These are phyloP conservation scores for Arabis hirsuta DNA, from an alignment of 345 rosid species.

Conservation along the genomic window DNA sequence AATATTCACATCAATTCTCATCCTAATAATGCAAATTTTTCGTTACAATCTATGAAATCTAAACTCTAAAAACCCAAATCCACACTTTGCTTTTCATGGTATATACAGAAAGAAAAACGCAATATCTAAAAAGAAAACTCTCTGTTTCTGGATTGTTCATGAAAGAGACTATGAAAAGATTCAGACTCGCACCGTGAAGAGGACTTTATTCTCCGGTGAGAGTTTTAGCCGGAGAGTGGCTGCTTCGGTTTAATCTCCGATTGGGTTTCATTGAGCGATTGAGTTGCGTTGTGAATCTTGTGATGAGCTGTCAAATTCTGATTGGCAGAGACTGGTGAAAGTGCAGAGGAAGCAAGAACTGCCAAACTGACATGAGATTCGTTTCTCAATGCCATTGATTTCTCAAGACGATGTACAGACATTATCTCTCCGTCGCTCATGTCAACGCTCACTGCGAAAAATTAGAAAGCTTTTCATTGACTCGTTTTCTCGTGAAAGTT, in stretches of 20 bases:
- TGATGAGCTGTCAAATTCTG: constrained; percentile 30
- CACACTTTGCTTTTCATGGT: not conserved
- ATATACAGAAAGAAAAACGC: not conserved
- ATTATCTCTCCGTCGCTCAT: constrained; percentile 43
- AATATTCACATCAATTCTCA: constrained; percentile 15
- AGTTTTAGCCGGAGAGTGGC: constrained; percentile 24
- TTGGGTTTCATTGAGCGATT: constrained; percentile 10
- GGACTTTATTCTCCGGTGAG: not conserved
- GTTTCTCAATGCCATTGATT: constrained; percentile 33
- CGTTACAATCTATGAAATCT: constrained; percentile 1
- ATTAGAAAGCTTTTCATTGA: constrained; percentile 1
- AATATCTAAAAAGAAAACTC: not conserved
- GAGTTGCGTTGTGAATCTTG: constrained; percentile 10
- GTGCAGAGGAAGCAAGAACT: constrained; percentile 41
- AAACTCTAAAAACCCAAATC: not conserved
- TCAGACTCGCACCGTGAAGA: constrained; percentile 7
- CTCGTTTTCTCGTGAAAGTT: constrained; percentile 12
- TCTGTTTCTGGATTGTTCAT: constrained; percentile 7
- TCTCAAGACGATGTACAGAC: constrained; percentile 38
- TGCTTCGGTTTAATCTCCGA: constrained; percentile 2
- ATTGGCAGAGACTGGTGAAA: constrained; percentile 34
- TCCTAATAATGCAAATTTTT: not conserved
- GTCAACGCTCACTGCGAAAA: constrained; percentile 37
- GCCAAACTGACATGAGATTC: constrained; percentile 44
- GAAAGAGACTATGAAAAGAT: constrained; percentile 7